Conservation (phyloP, 2,329 filamentous ascomycete genomes). For the Trichoderma pleuroti region DNA sequence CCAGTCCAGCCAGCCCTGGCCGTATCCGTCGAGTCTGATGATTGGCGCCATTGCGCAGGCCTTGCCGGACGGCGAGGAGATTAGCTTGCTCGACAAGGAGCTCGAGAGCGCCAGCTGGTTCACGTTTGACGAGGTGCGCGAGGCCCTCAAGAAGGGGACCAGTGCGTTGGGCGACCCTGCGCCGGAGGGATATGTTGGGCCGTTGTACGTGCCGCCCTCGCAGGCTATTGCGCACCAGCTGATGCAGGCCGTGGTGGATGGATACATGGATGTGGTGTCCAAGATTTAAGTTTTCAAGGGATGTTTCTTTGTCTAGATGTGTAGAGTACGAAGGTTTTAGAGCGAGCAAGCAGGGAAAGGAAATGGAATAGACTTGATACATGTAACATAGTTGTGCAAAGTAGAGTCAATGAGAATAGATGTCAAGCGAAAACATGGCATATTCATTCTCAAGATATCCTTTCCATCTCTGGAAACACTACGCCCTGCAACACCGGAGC, state of each 20-base stretch:
- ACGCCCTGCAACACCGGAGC: conserved; percentile 43
- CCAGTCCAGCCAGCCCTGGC: conserved; percentile 84
- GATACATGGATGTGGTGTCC: conserved; percentile 58
- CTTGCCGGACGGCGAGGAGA: conserved; percentile 70
- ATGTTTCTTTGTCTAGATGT: background rate
- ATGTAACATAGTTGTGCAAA: background rate
- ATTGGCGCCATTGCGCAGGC: conserved; percentile 87
- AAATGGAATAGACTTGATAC: background rate
- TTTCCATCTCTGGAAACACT: conserved; percentile 35
- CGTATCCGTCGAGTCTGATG: conserved; percentile 81
- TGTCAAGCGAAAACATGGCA: background rate
- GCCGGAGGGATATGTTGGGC: conserved; percentile 67
- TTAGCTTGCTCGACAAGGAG: conserved; percentile 86
- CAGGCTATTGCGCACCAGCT: conserved; percentile 93
- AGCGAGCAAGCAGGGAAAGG: background rate
- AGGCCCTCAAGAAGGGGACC: conserved; percentile 64
- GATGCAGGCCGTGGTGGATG: conserved; percentile 73
- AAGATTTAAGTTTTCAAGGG: conserved; percentile 43
- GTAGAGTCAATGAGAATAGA: background rate
- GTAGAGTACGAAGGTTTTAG: background rate
- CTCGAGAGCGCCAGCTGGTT: conserved; percentile 90
- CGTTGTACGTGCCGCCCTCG: conserved; percentile 72
- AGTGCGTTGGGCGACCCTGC: conserved; percentile 64
- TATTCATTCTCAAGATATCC: background rate
- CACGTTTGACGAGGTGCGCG: conserved; percentile 70